Base-by-base conservation (phyloP, 176 grass and related monocot genomes). In the Tillandsia leiboldiana region DNA sequence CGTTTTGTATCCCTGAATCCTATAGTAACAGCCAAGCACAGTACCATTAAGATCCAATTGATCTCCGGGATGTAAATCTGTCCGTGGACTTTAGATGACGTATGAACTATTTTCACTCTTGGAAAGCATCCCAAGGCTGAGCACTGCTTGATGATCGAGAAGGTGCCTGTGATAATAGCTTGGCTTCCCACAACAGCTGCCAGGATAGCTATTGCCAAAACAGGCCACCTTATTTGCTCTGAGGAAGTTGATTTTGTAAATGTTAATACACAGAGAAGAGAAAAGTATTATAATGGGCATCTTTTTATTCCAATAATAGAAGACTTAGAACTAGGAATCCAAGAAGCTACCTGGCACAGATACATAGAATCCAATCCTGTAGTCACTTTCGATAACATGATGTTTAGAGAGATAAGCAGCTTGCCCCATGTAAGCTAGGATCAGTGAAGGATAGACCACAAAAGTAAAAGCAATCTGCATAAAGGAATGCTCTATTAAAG, bases 31-130 rank as follows among this genome's bases (percentile, higher is more conserved):
- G 89, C 94, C 49, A 93, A 83, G 56, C 94, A 99, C 27, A 99
- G 64, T 72, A 93, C 72, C 89, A 99, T 93, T 68, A 99, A 61
- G 63, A 78, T 93, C 94, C 94, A 99, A 52, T 99, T 99, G 75
- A 99, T 99, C 80, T 99, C 94, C 0, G 94, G 94, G 27, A 93
- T 99, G 68, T 99, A 99, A 49, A 99, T 99, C 77, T 99, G 94
- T 9, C 94, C 94, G 0, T 99, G 94, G 48, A 99, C 75, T 81
- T 90, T 90, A 22, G 79, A 68, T 2, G 94, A 99, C 29, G 94
- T 99, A 53, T 99, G 94, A 48, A 99, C 29, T 52, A 99, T 99
- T 76, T 99, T 99, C 68, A 99, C 94, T 26, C 84, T 80, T 28
- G 94, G 94, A 90, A 99, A 99, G 75, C 94, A 99, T n/a, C 86